Conservation (phyloP, 352 stramenopile species). For the Phytophthora tubulina region DNA sequence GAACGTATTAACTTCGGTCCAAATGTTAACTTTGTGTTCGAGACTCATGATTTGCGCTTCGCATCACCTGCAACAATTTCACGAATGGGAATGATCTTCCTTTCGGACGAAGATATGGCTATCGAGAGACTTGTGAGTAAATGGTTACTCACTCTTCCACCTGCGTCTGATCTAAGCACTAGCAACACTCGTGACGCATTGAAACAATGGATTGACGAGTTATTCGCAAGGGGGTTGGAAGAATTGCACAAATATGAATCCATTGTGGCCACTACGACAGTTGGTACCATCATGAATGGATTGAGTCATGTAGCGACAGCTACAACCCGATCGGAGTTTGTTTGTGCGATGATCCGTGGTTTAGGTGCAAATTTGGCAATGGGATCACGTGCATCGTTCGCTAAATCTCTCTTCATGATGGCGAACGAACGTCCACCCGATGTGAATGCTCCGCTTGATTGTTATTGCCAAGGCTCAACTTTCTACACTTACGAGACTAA, state of each 20-base stretch:
- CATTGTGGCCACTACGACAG: constrained; percentile 94
- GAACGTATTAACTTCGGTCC: constrained; percentile 95
- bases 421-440: constrained; percentile 91
- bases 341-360: constrained; percentile 92
- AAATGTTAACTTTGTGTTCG: constrained; percentile 98
- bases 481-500: constrained; percentile 87
- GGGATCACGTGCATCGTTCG: constrained; percentile 79
- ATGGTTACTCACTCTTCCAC: constrained; percentile 70
- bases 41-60: constrained; percentile 95
- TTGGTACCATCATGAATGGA: constrained; percentile 94
- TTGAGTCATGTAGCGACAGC: constrained; percentile 88
- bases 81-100: constrained; percentile 97
- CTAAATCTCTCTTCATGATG: constrained; percentile 94
- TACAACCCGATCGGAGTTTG: constrained; percentile 87
- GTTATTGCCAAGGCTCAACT: constrained; percentile 77
- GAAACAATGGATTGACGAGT: constrained; percentile 92
- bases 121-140: constrained; percentile 82
- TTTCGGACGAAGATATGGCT: constrained; percentile 93
- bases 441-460: constrained; percentile 88
- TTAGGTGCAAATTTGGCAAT: constrained; percentile 93
- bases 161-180: constrained; percentile 20
- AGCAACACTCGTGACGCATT: constrained; percentile 61
- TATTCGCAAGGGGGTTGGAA: constrained; percentile 91
- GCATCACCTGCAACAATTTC: constrained; percentile 97
- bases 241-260: constrained; percentile 88